Base-by-base conservation (phyloP, 2,329 filamentous ascomycete genomes). In the Grosmannia clavigera region DNA sequence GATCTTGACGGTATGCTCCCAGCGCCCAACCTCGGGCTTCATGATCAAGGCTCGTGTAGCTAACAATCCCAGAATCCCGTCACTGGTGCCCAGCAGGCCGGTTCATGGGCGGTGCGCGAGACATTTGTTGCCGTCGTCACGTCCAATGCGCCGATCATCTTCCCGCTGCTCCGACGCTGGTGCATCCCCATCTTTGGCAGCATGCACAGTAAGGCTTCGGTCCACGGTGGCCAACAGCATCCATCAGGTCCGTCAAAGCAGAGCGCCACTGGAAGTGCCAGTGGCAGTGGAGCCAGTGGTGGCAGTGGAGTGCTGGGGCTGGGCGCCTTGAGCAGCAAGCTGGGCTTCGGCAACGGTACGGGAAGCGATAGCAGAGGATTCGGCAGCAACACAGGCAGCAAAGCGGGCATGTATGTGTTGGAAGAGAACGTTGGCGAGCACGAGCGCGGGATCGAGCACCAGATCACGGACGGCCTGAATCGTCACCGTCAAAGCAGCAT, bases 1-100 rank as follows among this genome's bases (percentile, higher is more conserved):
- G 7, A 80, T 82, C 55, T 60, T 80, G 33, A 75, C 66, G 0
- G 68, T 70, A 55, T 55, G 63, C 38, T 40, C 38, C 38, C 12
- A 19, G 2, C 1, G 19, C 50, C 16, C 2, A 7, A 16, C 10
- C 38, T 35, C 51, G 3, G 9, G 10, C 22, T n/a, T 4, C 46
- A 14, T 16, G 5, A 1, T 52, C 19, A 7, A 5, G 22, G 40
- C 5, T 22, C 12, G 11, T 25, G 5, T 43, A 2, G 3, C 35
- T 53, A 29, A 57, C 55, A 3, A 10, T 6, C 25, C 22, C 60
- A 70, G 68, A 71, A 74, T 62, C 69, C 70, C 22, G 53, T 70
- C 35, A 69, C 70, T 38, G 72, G 72, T 38, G 72, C 72, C 22
- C 67, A 73, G 53, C 65, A 72, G 29, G 68, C 69, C 57, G 73